A percentile compares a stretch with the other conserved stretches of the same genome.
These are phyloP conservation scores for Halenospora varia DNA, from an alignment of 495 filamentous ascomycete genomes.

Conservation along the genomic window DNA sequence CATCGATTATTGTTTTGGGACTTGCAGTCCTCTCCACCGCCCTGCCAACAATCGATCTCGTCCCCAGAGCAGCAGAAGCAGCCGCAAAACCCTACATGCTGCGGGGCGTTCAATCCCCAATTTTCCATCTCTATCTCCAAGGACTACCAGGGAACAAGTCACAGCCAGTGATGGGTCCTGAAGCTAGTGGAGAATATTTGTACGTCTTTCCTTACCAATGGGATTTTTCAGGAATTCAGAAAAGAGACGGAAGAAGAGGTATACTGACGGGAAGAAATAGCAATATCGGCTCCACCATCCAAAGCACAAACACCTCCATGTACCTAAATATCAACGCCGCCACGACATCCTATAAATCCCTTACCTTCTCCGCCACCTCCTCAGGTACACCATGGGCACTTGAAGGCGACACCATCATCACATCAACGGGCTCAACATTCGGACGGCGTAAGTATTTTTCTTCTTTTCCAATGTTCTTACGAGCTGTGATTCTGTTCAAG, in stretches of 20 bases:
- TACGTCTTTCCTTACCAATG: background rate
- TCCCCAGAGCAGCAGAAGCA: slow-evolving; percentile 9
- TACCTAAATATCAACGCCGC: slow-evolving; percentile 42
- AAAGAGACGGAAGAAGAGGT: background rate
- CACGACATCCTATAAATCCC: slow-evolving; percentile 42
- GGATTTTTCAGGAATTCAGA: too few species aligned
- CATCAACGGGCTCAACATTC: slow-evolving; percentile 35
- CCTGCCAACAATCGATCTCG: background rate
- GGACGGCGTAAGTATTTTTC: slow-evolving; percentile 35
- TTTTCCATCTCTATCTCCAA: slow-evolving; percentile 44
- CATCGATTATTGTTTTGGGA: background rate
- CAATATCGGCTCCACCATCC: slow-evolving; percentile 43
- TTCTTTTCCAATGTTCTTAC: background rate
- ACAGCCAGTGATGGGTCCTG: slow-evolving; percentile 43
- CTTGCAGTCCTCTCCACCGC: background rate
- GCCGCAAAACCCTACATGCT: slow-evolving; percentile 41
- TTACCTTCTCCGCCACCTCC: slow-evolving; percentile 34
- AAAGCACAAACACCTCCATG: slow-evolving; percentile 37
- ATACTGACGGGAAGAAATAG: background rate
- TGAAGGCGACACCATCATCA: slow-evolving; percentile 52
- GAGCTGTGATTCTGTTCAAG: too few species aligned
- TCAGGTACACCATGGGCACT: slow-evolving; percentile 42
- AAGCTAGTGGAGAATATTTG: slow-evolving; percentile 37
- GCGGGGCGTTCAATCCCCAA: slow-evolving; percentile 36
- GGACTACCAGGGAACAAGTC: slow-evolving; percentile 28